phyloP scores from a whole-genome alignment of 2,329 filamentous ascomycete genomes.

The Tolypocladium tropicale region DNA sequence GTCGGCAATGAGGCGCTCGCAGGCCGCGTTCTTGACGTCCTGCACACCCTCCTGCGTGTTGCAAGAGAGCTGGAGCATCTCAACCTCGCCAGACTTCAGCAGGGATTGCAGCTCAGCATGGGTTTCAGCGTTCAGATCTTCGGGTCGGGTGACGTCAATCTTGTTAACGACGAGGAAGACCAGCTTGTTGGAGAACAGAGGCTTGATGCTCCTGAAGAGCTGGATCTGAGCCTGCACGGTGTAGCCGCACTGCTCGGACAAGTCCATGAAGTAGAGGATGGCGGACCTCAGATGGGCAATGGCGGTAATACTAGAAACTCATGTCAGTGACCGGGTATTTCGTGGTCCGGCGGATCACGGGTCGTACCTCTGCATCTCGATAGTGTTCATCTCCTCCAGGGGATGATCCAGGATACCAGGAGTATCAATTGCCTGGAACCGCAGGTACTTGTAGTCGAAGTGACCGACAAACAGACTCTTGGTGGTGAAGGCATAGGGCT shows the following conservation, averaged over 20 bases:
- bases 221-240: constrained; percentile 86
- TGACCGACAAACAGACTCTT: constrained; percentile 96
- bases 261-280: constrained; percentile 96
- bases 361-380: constrained; percentile 78
- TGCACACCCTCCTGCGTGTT: constrained; percentile 92
- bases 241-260: constrained; percentile 95
- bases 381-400: constrained; percentile 98
- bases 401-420: constrained; percentile 97
- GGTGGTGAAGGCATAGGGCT: constrained; percentile 97
- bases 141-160: constrained; percentile 82
- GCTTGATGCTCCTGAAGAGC: constrained; percentile 93
- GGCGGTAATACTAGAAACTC: constrained; percentile 64
- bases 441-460: constrained; percentile 75
- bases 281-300: constrained; percentile 94
- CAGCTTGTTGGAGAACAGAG: constrained; percentile 92
- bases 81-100: constrained; percentile 78
- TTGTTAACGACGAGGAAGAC: constrained; percentile 98
- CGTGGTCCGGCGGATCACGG: not conserved
- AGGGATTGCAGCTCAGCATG: constrained; percentile 71
- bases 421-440: constrained; percentile 77
- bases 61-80: constrained; percentile 88
- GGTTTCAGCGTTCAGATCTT: constrained; percentile 72
- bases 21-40: constrained; percentile 88
- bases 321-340: constrained; percentile 1
- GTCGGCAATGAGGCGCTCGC: constrained; percentile 85